Evolutionary conservation across 108 stramenopile species (phyloP).

Genomic region (Discostella pseudostelligera): DNA sequence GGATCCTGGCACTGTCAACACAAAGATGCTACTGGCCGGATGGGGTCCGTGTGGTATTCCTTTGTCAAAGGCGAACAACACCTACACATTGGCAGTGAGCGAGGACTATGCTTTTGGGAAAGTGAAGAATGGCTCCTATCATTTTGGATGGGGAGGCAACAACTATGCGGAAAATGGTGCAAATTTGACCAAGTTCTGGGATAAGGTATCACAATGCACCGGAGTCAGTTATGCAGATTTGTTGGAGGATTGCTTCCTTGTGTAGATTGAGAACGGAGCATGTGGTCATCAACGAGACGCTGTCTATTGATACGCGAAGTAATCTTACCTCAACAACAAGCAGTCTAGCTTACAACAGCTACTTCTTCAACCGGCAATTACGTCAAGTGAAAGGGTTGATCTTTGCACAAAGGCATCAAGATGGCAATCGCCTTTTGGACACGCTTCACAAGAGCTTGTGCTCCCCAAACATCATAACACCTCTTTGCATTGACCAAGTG

Average conservation of each 20-base stretch:
- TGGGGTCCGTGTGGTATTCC: constrained; percentile 90
- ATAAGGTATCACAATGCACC: constrained; percentile 31
- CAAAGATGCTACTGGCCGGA: constrained; percentile 89
- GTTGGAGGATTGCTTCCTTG: constrained; percentile 33
- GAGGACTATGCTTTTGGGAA: constrained; percentile 34
- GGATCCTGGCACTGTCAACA: constrained; percentile 95
- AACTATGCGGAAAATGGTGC: constrained; percentile 19
- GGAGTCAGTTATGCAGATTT: constrained; percentile 44
- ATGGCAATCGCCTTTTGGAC: constrained; percentile 31
- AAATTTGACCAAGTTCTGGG: constrained; percentile 38
- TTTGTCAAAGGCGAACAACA: constrained; percentile 47
- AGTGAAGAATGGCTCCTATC: constrained; percentile 46
- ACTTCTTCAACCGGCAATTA: no score
- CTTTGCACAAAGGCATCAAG: constrained; percentile 21
- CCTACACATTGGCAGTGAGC: constrained; percentile 42
- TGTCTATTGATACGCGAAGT: no score
- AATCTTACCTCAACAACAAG: no score
- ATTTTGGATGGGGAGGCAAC: constrained; percentile 43
- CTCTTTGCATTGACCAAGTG: constrained; percentile 38
- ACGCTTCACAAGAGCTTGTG: constrained; percentile 39
- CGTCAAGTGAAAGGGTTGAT: no score
- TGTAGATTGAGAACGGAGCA: no score
- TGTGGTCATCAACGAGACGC: no score
- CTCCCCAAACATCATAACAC: constrained; percentile 56
- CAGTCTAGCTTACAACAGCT: no score